A percentile compares a stretch with the other conserved stretches of the same genome.
Evolutionary conservation across 805 yeast species (phyloP).

Genomic region (Sugiyamaella chiloensis): DNA sequence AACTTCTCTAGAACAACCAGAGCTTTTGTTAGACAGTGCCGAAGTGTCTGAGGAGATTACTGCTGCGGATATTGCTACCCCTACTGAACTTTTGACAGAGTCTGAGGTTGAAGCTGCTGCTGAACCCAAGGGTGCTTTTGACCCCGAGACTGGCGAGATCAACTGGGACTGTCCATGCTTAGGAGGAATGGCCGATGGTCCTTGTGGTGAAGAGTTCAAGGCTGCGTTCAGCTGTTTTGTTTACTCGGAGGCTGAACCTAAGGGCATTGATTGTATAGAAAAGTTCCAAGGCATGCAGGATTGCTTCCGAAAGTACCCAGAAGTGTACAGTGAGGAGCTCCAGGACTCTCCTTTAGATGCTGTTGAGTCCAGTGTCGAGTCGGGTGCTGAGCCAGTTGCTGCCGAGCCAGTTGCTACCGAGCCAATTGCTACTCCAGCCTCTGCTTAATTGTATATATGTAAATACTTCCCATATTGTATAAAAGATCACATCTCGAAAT

Average conservation of each 20-base stretch:
- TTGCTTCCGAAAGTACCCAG: slow-evolving; percentile 91
- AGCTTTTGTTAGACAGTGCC: not conserved
- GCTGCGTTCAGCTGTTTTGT: slow-evolving; percentile 94
- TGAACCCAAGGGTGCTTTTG: slow-evolving; percentile 61
- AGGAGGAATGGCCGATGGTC: slow-evolving; percentile 99
- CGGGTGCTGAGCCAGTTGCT: slow-evolving; percentile 14
- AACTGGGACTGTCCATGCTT: slow-evolving; percentile 99
- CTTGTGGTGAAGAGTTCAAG: slow-evolving; percentile 95
- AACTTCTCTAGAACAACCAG: not conserved
- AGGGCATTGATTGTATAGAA: slow-evolving; percentile 92
- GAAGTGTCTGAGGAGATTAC: slow-evolving; percentile 1
- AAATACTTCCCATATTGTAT: not conserved
- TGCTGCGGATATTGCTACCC: slow-evolving; percentile 4
- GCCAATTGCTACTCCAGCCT: slow-evolving; percentile 1
- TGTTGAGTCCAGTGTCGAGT: slow-evolving; percentile 10
- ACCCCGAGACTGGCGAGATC: slow-evolving; percentile 97
- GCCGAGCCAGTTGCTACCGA: slow-evolving; percentile 17
- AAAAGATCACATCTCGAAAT: not conserved
- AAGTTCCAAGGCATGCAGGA: slow-evolving; percentile 89
- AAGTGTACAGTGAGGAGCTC: slow-evolving; percentile 87
- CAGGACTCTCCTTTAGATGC: slow-evolving; percentile 50
- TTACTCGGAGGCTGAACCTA: slow-evolving; percentile 90
- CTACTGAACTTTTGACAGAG: slow-evolving; percentile 12
- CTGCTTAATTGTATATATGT: slow-evolving; percentile 1
- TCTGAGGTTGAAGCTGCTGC: slow-evolving; percentile 11